Evolutionary conservation across 768 basidiomycete genomes (phyloP), one percentile per base, ranked within the genome.

Genomic region (Dioszegia aurantiaca): DNA sequence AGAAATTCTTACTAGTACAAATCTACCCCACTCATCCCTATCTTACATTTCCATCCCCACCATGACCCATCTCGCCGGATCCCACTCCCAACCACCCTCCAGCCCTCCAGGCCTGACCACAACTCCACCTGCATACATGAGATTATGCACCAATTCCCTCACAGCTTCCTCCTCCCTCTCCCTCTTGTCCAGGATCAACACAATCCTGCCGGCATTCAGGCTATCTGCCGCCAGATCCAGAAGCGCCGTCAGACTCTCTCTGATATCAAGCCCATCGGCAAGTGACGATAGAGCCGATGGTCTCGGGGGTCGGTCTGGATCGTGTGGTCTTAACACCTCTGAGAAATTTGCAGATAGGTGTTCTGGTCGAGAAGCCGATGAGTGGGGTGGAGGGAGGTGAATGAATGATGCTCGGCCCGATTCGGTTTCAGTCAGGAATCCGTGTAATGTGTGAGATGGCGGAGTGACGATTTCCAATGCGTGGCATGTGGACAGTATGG

Each of bases 121-220:
- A 31, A 63, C 64, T 0, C 73, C 73, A 6, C 75, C 75, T 16
- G 68, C 69, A 53, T 74, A 76, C 60, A 74, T 72, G 49, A 76
- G 45, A 4, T 68, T 64, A 58, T 76, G 75, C 5, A 76, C 55
- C 26, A 73, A 46, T 37, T 70, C 71, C 4, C 64, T 55, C 42
- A 76, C 53, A 28, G 62, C 60, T 33, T 72, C 69, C 43, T 62
- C 64, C 4, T 67, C 68, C 27, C 67, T 54, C 27, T 74, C 73
- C 5, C 64, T 37, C 36, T 66, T 31, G 46, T 71, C 68, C 23
- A 76, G 63, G 1, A 72, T 67, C n/a, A 76, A 55, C 8, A 76
- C 56, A 26, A 76, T 54, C 21, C 58, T 52, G 43, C 44, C 62
- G n/a, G 71, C 75, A 31, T 70, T 58, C 4, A 76, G 52, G 4